Evolutionary conservation across 108 stramenopile genomes (phyloP).

Genomic region (Conticribra guillardii): DNA sequence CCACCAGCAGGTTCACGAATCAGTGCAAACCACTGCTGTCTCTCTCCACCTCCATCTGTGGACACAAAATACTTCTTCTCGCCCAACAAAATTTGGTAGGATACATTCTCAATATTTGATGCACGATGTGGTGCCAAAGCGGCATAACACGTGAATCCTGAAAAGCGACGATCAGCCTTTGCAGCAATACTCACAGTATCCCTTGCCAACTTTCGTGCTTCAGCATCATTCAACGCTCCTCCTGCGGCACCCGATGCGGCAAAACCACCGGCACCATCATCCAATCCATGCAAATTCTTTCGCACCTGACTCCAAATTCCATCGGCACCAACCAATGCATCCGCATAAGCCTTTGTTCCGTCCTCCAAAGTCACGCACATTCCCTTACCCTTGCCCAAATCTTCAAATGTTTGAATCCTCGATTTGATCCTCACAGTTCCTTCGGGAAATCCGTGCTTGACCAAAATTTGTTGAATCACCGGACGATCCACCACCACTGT

Average conservation of each 20-base stretch:
- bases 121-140: constrained; percentile 84
- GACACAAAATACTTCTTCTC: constrained; percentile 96
- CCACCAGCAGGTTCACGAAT: constrained; percentile 90
- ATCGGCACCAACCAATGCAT: constrained; percentile 95
- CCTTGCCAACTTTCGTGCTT: constrained; percentile 79
- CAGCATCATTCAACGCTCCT: constrained; percentile 86
- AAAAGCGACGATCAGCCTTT: constrained; percentile 81
- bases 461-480: constrained; percentile 96
- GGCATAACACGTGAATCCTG: constrained; percentile 92
- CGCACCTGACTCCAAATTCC: constrained; percentile 94
- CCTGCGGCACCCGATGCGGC: constrained; percentile 91
- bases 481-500: constrained; percentile 97
- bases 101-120: constrained; percentile 91
- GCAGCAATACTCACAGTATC: constrained; percentile 79
- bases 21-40: constrained; percentile 98
- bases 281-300: constrained; percentile 80
- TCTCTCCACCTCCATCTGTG: constrained; percentile 95
- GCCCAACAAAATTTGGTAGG: constrained; percentile 90
- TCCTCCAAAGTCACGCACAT: constrained; percentile 79
- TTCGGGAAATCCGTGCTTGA: constrained; percentile 87
- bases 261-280: constrained; percentile 84
- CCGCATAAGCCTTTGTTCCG: constrained; percentile 88
- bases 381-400: constrained; percentile 76
- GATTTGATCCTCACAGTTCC: constrained; percentile 88
- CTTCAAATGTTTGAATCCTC: constrained; percentile 76